These are phyloP conservation scores for Helicocarpus griseus DNA, from an alignment of 2,329 filamentous ascomycete genomes.

Conservation along the genomic window DNA sequence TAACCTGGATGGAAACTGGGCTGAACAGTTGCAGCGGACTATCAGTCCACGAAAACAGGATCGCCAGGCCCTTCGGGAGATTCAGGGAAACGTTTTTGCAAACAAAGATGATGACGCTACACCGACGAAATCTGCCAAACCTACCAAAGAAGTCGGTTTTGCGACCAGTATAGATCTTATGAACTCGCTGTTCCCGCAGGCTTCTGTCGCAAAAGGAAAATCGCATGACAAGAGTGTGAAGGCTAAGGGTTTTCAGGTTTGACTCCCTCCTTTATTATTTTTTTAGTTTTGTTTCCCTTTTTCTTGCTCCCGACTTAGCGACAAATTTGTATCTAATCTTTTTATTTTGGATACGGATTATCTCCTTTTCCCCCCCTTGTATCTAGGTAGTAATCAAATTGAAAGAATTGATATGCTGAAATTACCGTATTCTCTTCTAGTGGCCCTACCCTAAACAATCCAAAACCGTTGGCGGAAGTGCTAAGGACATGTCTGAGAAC, in stretches of 20 bases:
- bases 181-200: constrained; percentile 81
- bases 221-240: constrained; percentile 47
- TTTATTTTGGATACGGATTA: background rate
- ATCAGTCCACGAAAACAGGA: constrained; percentile 91
- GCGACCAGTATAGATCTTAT: constrained; percentile 88
- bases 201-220: constrained; percentile 37
- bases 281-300: constrained; percentile 29
- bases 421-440: constrained; percentile 42
- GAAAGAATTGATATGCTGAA: constrained; percentile 34
- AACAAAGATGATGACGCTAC: constrained; percentile 34
- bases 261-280: constrained; percentile 44
- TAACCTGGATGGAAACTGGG: constrained; percentile 72
- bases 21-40: constrained; percentile 84
- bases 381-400: constrained; percentile 23
- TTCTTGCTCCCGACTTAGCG: constrained; percentile 12
- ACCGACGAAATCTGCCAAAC: constrained; percentile 16
- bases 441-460: constrained; percentile 77
- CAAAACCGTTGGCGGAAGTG: constrained; percentile 56
- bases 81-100: constrained; percentile 50
- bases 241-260: constrained; percentile 75
- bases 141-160: constrained; percentile 50
- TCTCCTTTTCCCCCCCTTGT: constrained; percentile 2
- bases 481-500: constrained; percentile 49
- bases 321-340: constrained; percentile 17
- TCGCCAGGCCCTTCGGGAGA: constrained; percentile 60